These are phyloP conservation scores for Pezicula radicicola DNA, from an alignment of 2,329 filamentous ascomycete species.

Conservation along the genomic window DNA sequence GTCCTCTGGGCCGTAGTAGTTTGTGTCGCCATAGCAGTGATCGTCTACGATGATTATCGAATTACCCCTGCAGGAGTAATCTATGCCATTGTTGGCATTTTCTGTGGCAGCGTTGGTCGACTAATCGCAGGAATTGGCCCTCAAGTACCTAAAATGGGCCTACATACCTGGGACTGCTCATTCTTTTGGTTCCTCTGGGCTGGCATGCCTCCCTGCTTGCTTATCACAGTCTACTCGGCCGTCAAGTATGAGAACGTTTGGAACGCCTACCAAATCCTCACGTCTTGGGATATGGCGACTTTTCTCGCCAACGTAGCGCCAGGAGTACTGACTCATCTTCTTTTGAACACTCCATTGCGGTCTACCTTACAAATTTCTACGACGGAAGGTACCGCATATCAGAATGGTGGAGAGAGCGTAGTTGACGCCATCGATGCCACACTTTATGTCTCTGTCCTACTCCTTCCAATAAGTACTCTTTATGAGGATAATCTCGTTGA, in stretches of 20 bases:
- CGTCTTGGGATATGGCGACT: constrained; percentile 15
- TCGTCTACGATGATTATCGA: constrained; percentile 21
- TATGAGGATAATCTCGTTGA: constrained; percentile 20
- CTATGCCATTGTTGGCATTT: constrained; percentile 14
- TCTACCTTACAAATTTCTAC: constrained; percentile 19
- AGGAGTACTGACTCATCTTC: constrained; percentile 16
- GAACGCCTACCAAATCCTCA: constrained; percentile 11
- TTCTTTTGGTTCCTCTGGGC: constrained; percentile 17
- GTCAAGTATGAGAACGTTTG: constrained; percentile 18
- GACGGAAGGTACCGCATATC: constrained; percentile 7
- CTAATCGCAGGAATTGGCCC: constrained; percentile 18
- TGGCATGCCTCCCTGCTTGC: constrained; percentile 17
- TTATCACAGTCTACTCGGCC: constrained; percentile 17
- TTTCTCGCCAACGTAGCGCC: constrained; percentile 16
- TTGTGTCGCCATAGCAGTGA: constrained; percentile 2
- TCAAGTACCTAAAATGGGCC: constrained; percentile 9
- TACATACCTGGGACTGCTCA: constrained; percentile 14
- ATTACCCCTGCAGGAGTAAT: constrained; percentile 13
- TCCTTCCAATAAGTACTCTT: constrained; percentile 15
- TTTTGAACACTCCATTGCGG: constrained; percentile 20
- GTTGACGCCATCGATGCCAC: constrained; percentile 17
- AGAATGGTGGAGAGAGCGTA: constrained; percentile 18
- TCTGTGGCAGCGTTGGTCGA: constrained; percentile 19
- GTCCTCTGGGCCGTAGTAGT: constrained; percentile 15
- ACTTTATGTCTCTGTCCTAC: constrained; percentile 19